Evolutionary conservation across 805 yeast genomes (phyloP).

Genomic region (Lachancea meyersii): DNA sequence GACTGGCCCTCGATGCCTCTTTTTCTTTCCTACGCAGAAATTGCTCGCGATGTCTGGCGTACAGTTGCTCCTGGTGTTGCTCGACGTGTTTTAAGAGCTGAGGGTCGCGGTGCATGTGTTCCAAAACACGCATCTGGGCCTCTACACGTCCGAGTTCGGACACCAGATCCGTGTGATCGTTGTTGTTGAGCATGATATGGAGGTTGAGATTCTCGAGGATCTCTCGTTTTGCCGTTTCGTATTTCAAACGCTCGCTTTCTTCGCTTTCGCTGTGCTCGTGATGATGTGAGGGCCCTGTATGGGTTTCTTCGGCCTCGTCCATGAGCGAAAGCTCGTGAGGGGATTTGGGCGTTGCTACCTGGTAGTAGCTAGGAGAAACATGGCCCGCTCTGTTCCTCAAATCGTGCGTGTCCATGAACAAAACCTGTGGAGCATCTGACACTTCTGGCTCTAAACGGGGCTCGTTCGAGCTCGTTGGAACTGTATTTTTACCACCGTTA

Average conservation of each 20-base stretch:
- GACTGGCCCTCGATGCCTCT: slow-evolving; percentile 24
- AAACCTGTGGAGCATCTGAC: slow-evolving; percentile 9
- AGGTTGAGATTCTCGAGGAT: slow-evolving; percentile 46
- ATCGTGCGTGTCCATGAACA: slow-evolving; percentile 11
- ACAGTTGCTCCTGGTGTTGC: slow-evolving; percentile 13
- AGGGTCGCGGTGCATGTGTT: slow-evolving; percentile 37
- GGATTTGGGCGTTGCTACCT: slow-evolving; percentile 40
- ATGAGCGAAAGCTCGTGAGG: slow-evolving; percentile 35
- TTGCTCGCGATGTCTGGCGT: neutral
- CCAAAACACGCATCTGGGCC: slow-evolving; percentile 48
- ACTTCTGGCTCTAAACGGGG: neutral
- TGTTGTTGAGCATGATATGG: slow-evolving; percentile 55
- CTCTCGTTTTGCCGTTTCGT: slow-evolving; percentile 30
- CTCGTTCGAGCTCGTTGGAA: neutral
- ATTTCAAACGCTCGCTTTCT: slow-evolving; percentile 27
- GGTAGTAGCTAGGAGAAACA: slow-evolving; percentile 24
- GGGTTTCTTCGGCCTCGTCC: slow-evolving; percentile 19
- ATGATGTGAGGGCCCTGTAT: slow-evolving; percentile 3
- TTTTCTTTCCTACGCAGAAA: slow-evolving; percentile 11
- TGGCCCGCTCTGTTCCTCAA: slow-evolving; percentile 7
- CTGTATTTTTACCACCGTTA: neutral
- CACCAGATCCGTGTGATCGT: slow-evolving; percentile 45
- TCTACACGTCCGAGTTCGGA: slow-evolving; percentile 53
- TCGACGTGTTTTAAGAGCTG: slow-evolving; percentile 22
- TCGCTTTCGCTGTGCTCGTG: slow-evolving; percentile 21